Conservation (phyloP, 306 rosid genomes). For the Cercis canadensis region DNA sequence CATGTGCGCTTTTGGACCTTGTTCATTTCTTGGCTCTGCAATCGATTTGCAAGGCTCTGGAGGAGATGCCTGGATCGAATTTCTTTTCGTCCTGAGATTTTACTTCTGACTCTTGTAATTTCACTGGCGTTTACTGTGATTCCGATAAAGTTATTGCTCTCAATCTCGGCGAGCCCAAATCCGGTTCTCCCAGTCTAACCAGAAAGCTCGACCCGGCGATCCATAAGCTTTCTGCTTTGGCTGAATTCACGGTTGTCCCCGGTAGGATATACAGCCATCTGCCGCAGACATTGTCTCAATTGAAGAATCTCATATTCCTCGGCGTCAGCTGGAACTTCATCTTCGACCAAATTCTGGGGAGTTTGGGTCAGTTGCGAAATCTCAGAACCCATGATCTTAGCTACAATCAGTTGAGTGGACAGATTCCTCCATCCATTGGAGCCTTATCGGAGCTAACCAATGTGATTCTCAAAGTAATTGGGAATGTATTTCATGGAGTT, state of each 20-base stretch:
- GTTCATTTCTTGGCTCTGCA: constrained; percentile 87
- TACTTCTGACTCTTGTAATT: constrained; percentile 90
- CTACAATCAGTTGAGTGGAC: constrained; percentile 76
- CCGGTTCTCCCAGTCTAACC: constrained; percentile 84
- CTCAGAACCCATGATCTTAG: constrained; percentile 83
- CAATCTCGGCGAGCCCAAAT: constrained; percentile 87
- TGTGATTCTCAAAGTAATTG: constrained; percentile 72
- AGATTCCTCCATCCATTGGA: constrained; percentile 71
- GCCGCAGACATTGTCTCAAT: constrained; percentile 59
- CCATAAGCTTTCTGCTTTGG: constrained; percentile 70
- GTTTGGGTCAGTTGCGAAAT: constrained; percentile 48
- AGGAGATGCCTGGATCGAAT: constrained; percentile 77
- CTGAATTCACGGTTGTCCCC: constrained; percentile 80
- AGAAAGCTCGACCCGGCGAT: constrained; percentile 72
- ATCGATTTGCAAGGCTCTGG: constrained; percentile 71
- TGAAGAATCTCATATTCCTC: constrained; percentile 77
- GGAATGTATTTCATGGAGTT: too few species aligned
- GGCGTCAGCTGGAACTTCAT: constrained; percentile 87
- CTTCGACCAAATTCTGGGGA: constrained; percentile 74
- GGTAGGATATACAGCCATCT: constrained; percentile 79
- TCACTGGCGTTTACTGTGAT: constrained; percentile 79
- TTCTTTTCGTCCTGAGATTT: too few species aligned
- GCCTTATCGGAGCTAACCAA: constrained; percentile 60
- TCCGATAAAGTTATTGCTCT: constrained; percentile 72
- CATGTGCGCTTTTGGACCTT: constrained; percentile 69